Conservation (phyloP, 1,139 yeast genomes). For the Williopsis jadinii region DNA sequence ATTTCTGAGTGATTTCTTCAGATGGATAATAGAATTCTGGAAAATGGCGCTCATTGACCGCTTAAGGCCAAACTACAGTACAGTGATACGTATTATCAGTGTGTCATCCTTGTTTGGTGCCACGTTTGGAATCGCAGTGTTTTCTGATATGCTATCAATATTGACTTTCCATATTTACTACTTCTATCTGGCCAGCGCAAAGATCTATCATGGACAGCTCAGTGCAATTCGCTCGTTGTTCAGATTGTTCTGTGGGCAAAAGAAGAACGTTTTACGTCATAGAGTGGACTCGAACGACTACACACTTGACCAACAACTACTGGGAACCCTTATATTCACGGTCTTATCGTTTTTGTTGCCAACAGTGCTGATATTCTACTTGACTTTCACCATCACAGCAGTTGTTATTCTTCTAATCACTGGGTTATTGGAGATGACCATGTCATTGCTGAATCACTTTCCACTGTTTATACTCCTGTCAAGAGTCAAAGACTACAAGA, state of each 20-base stretch:
- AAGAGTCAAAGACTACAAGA: slow-evolving; percentile 70
- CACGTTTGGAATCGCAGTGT: slow-evolving; percentile 59
- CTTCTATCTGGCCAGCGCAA: slow-evolving; percentile 73
- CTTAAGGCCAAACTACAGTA: slow-evolving; percentile 27
- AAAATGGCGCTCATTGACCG: slow-evolving; percentile 27
- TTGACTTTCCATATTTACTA: slow-evolving; percentile 67
- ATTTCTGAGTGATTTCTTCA: slow-evolving; percentile 78
- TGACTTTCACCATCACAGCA: slow-evolving; percentile 60
- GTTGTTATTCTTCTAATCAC: slow-evolving; percentile 42
- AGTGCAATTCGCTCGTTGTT: slow-evolving; percentile 65
- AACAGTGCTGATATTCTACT: slow-evolving; percentile 79
- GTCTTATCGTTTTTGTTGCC: slow-evolving; percentile 74
- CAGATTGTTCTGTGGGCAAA: slow-evolving; percentile 84
- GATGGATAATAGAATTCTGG: slow-evolving; percentile 83
- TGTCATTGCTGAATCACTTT: slow-evolving; percentile 69
- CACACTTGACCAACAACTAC: slow-evolving; percentile 76
- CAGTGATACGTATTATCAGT: slow-evolving; percentile 31
- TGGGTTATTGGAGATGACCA: slow-evolving; percentile 50
- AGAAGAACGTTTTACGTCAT: slow-evolving; percentile 73
- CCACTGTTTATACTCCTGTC: slow-evolving; percentile 80
- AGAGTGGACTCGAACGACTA: slow-evolving; percentile 83
- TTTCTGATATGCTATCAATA: slow-evolving; percentile 58
- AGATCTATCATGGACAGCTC: slow-evolving; percentile 71
- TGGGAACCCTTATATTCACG: slow-evolving; percentile 86
- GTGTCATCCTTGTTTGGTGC: slow-evolving; percentile 49